Percentiles rank a stretch among this genome's conserved stretches.
phyloP scores from a whole-genome alignment of 73 alveolate species.

The Stentor roeselii region DNA sequence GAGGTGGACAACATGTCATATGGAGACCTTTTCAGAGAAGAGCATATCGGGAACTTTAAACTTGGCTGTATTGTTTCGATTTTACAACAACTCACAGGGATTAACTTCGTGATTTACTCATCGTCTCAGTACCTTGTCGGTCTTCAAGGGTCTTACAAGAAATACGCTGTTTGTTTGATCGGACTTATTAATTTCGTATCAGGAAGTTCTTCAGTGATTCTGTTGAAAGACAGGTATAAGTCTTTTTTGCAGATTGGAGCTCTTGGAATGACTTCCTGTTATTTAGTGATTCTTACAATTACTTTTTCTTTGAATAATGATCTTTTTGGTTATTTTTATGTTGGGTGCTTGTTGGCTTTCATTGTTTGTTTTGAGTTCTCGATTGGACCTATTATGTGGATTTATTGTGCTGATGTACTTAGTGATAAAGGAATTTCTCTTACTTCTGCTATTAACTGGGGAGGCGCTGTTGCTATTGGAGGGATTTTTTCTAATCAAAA shows the following conservation, averaged over 20 bases:
- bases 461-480: neutral
- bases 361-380: slow-evolving; percentile 38
- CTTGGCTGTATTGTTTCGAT: slow-evolving; percentile 18
- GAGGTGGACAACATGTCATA: neutral
- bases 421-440: slow-evolving; percentile 35
- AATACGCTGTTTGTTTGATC: neutral
- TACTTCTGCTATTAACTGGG: slow-evolving; percentile 40
- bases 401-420: slow-evolving; percentile 48
- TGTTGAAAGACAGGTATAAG: neutral
- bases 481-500: neutral
- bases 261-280: neutral
- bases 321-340: neutral
- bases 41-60: neutral
- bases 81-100: slow-evolving; percentile 15
- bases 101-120: neutral
- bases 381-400: slow-evolving; percentile 48
- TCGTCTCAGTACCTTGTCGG: neutral
- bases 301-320: neutral
- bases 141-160: too few relatives aligned
- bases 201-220: neutral
- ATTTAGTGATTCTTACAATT: neutral
- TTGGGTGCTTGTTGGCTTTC: neutral
- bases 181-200: neutral
- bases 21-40: slow-evolving; percentile 11
- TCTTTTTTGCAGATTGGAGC: slow-evolving; percentile 5